Percentiles rank a stretch among this genome's conserved stretches.
phyloP scores from a whole-genome alignment of 192 early-diverging fungal genomes.

The Cetraspora pellucida region DNA sequence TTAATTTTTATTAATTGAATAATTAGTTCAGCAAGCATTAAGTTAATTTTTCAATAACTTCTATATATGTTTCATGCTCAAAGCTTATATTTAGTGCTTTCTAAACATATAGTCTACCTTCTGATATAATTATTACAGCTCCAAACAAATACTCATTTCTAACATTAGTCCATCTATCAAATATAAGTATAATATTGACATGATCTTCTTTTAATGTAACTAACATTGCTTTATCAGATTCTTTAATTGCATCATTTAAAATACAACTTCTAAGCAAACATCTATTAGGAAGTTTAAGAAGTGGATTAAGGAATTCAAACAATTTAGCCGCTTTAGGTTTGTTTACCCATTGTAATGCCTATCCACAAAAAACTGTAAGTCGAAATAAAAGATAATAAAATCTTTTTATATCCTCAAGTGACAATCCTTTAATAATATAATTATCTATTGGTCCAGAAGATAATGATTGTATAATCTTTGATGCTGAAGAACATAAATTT shows the following conservation, averaged over 20 bases:
- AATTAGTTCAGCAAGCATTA: too few relatives aligned
- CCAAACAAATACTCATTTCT: background rate
- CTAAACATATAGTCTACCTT: too few relatives aligned
- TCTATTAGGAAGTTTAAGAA: background rate
- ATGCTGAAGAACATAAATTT: background rate
- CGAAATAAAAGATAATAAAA: background rate
- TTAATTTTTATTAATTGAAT: too few relatives aligned
- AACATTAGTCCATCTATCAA: constrained; percentile 13
- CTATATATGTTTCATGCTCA: too few relatives aligned
- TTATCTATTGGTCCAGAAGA: background rate
- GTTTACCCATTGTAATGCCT: background rate
- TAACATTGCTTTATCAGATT: constrained; percentile 12
- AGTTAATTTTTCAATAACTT: too few relatives aligned
- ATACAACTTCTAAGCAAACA: background rate
- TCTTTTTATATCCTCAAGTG: constrained; percentile 4
- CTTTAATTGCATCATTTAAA: background rate
- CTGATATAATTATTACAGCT: too few relatives aligned
- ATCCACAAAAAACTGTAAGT: constrained; percentile 8
- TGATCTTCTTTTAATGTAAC: background rate
- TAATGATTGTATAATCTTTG: background rate
- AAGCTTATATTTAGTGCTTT: too few relatives aligned
- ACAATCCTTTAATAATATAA: background rate
- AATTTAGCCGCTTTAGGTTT: background rate
- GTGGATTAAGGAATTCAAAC: background rate
- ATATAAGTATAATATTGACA: background rate